Evolutionary conservation across 2,329 filamentous ascomycete genomes (phyloP).

Genomic region (Periconia macrospinosa): DNA sequence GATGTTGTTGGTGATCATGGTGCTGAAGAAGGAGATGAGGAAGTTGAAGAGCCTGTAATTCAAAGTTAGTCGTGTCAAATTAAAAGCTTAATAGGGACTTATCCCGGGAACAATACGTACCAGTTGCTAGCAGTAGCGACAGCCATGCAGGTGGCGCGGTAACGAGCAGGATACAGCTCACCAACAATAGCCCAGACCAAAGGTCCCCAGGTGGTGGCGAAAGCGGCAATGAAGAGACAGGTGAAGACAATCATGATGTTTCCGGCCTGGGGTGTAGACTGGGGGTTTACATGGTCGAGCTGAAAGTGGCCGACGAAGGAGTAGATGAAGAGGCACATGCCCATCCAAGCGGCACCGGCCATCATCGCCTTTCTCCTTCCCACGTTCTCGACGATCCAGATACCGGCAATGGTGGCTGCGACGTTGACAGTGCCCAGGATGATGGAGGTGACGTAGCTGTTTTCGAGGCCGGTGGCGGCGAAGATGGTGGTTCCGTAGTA

Average conservation of each 20-base stretch:
- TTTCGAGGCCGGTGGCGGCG: conserved; percentile 42
- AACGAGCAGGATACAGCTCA: conserved; percentile 66
- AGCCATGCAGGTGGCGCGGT: conserved; percentile 50
- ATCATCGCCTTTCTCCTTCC: conserved; percentile 52
- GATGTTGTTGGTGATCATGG: conserved; percentile 73
- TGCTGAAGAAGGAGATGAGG: conserved; percentile 69
- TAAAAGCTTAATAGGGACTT: no score
- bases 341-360: conserved; percentile 52
- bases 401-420: conserved; percentile 48
- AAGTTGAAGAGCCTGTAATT: conserved; percentile 42
- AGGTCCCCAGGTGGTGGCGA: conserved; percentile 71
- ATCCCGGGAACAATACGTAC: conserved; percentile 7
- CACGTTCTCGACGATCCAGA: conserved; percentile 52
- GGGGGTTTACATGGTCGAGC: conserved; percentile 35
- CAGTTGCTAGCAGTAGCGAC: conserved; percentile 50
- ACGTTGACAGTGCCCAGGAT: conserved; percentile 56
- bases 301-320: conserved; percentile 50
- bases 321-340: conserved; percentile 61
- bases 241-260: conserved; percentile 69
- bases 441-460: conserved; percentile 52
- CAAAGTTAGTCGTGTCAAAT: no score
- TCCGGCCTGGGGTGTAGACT: conserved; percentile 51
- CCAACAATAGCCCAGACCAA: conserved; percentile 71
- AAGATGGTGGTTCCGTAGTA: conserved; percentile 55
- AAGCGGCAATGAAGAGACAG: conserved; percentile 68